Conservation (phyloP, 129 eudicot genomes). For the Ambrosia artemisiifolia region DNA sequence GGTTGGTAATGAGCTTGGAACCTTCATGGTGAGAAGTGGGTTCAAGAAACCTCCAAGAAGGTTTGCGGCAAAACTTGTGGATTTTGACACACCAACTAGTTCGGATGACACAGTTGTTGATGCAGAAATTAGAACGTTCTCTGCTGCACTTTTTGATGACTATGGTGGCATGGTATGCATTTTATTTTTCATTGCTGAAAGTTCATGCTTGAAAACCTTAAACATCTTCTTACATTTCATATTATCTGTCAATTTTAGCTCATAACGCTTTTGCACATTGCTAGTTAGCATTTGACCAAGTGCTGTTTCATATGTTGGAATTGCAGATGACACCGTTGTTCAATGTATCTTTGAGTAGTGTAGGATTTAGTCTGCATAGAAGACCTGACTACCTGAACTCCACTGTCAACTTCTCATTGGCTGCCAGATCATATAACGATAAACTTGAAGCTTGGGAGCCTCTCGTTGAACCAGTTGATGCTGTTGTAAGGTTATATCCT, state of each 20-base stretch:
- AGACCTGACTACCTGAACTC: constrained; percentile 69
- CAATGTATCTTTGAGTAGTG: constrained; percentile 71
- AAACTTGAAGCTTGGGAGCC: constrained; percentile 99
- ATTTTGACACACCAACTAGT: constrained; percentile 56
- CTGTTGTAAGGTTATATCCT: constrained; percentile 64
- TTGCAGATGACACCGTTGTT: constrained; percentile 94
- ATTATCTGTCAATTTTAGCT: neutral
- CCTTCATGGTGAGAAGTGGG: constrained; percentile 77
- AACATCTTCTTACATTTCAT: neutral
- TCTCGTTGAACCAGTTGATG: constrained; percentile 91
- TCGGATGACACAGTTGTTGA: constrained; percentile 77
- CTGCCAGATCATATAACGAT: constrained; percentile 88
- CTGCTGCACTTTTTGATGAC: constrained; percentile 96
- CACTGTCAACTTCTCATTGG: constrained; percentile 81
- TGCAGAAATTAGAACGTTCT: constrained; percentile 87
- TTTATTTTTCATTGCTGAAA: constrained; percentile 14
- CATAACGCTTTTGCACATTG: neutral
- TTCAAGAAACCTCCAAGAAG: constrained; percentile 91
- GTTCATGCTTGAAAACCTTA: neutral
- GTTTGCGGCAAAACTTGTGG: constrained; percentile 85
- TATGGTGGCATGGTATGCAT: constrained; percentile 89
- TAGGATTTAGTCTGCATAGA: constrained; percentile 74
- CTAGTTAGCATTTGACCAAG: neutral
- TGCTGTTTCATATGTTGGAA: constrained; percentile 21
- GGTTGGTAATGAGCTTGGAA: constrained; percentile 80